These are phyloP conservation scores for Escovopsis sp. DNA, from an alignment of 2,329 filamentous ascomycete species.

Conservation along the genomic window DNA sequence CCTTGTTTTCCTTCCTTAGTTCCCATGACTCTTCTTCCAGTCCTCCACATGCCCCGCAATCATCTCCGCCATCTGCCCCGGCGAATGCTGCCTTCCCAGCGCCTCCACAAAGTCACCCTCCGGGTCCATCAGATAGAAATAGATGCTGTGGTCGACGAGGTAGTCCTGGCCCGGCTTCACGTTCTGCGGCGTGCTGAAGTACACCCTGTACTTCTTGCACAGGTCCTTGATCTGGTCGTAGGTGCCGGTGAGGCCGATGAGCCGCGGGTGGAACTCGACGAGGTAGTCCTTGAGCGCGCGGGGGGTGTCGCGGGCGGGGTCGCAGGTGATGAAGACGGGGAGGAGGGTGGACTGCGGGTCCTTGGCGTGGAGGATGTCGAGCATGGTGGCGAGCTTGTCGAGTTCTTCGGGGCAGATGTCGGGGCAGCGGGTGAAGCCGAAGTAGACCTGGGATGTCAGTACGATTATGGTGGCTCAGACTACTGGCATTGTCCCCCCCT, in stretches of 20 bases:
- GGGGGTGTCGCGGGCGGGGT: slow-evolving; percentile 81
- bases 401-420: slow-evolving; percentile 98
- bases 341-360: slow-evolving; percentile 32
- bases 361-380: slow-evolving; percentile 51
- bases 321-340: slow-evolving; percentile 89
- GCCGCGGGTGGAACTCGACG: slow-evolving; percentile 71
- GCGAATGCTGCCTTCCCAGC: slow-evolving; percentile 84
- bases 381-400: slow-evolving; percentile 97
- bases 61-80: slow-evolving; percentile 67
- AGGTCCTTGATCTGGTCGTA: slow-evolving; percentile 89
- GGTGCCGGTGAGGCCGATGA: slow-evolving; percentile 80
- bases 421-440: slow-evolving; percentile 95
- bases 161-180: slow-evolving; percentile 93
- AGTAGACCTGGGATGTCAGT: slow-evolving; percentile 58
- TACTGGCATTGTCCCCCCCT: neutral
- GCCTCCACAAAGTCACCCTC: slow-evolving; percentile 98
- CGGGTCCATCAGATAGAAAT: slow-evolving; percentile 98
- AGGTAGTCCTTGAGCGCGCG: slow-evolving; percentile 75
- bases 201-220: slow-evolving; percentile 92
- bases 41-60: slow-evolving; percentile 74
- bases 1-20: no score
- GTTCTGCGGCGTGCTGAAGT: slow-evolving; percentile 82
- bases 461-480: no score
- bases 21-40: slow-evolving; percentile 18
- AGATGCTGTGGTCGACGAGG: slow-evolving; percentile 95